A percentile compares a stretch with the other conserved stretches of the same genome.
Evolutionary conservation across 768 basidiomycete species (phyloP).

Genomic region (Vararia minispora): DNA sequence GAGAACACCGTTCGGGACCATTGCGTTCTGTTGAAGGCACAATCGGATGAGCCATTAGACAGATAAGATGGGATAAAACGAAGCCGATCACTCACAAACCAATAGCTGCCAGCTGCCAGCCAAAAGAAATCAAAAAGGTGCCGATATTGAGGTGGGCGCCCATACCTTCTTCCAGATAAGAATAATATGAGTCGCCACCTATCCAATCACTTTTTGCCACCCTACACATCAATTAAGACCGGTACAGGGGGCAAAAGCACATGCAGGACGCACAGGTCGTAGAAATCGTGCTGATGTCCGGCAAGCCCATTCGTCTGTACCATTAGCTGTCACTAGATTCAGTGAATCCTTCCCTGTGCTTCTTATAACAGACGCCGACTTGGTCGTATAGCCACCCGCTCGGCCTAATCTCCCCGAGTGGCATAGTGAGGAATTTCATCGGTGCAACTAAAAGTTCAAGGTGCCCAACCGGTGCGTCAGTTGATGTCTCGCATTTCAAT

Average conservation of each 20-base stretch:
- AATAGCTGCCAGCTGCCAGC: conserved; percentile 40
- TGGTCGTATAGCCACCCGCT: conserved; percentile 23
- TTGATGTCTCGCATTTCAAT: too few relatives aligned
- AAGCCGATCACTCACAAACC: conserved; percentile 32
- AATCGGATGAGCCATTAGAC: background rate
- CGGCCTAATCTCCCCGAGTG: conserved; percentile 21
- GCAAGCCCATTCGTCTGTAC: conserved; percentile 25
- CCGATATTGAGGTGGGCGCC: too few relatives aligned
- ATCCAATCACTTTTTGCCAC: conserved; percentile 25
- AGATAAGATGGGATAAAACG: background rate
- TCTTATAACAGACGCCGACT: conserved; percentile 7
- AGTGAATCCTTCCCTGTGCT: background rate
- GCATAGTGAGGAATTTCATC: conserved; percentile 20
- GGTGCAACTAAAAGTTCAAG: conserved; percentile 16
- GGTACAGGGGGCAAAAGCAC: background rate
- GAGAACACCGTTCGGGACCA: conserved; percentile 42
- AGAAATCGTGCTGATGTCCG: conserved; percentile 27
- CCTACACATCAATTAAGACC: conserved; percentile 7
- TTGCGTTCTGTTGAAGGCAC: conserved; percentile 29
- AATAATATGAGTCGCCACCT: conserved; percentile 24
- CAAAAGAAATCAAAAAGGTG: background rate
- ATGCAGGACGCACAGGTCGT: conserved; percentile 19
- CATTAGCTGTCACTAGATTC: conserved; percentile 14
- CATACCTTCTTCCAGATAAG: conserved; percentile 25
- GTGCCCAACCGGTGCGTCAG: too few relatives aligned